Conservation (phyloP, 2,329 filamentous ascomycete genomes). For the Penicillium sp. region DNA sequence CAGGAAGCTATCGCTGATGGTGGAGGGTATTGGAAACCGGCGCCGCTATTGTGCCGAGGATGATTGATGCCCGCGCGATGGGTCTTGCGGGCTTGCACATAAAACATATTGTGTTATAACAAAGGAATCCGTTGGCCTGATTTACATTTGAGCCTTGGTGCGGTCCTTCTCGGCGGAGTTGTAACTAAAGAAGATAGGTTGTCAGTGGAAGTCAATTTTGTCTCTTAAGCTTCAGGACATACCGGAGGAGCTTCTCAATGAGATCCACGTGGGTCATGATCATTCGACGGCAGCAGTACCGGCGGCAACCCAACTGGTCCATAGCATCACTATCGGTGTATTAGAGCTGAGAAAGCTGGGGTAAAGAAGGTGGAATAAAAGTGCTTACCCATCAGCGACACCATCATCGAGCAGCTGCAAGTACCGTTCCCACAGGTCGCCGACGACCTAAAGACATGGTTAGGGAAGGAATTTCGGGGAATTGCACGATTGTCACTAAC, state of each 20-base stretch:
- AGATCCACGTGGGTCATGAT: conserved; percentile 99
- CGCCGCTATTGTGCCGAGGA: background rate
- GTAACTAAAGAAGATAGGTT: conserved; percentile 20
- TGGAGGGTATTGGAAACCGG: background rate
- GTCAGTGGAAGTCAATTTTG: background rate
- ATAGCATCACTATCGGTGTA: conserved; percentile 74
- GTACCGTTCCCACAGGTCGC: conserved; percentile 96
- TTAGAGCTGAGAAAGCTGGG: conserved; percentile 8
- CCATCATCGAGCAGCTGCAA: conserved; percentile 81
- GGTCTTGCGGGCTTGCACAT: background rate
- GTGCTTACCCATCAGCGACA: conserved; percentile 69
- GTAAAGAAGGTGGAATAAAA: background rate
- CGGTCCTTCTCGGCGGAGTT: conserved; percentile 34
- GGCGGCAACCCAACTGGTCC: conserved; percentile 87
- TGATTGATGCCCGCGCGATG: background rate
- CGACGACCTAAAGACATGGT: conserved; percentile 72
- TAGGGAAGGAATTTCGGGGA: background rate
- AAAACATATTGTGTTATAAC: background rate
- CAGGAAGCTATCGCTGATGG: background rate
- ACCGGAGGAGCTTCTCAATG: conserved; percentile 97
- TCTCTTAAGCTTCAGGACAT: conserved; percentile 37
- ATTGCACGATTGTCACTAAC: conserved; percentile 47
- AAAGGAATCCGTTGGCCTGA: background rate
- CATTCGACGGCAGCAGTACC: conserved; percentile 99
- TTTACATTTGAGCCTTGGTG: conserved; percentile 19